Evolutionary conservation across 441 rosid genomes (phyloP), one percentile per base, ranked within the genome.

Genomic region (Gossypium trilobum): DNA sequence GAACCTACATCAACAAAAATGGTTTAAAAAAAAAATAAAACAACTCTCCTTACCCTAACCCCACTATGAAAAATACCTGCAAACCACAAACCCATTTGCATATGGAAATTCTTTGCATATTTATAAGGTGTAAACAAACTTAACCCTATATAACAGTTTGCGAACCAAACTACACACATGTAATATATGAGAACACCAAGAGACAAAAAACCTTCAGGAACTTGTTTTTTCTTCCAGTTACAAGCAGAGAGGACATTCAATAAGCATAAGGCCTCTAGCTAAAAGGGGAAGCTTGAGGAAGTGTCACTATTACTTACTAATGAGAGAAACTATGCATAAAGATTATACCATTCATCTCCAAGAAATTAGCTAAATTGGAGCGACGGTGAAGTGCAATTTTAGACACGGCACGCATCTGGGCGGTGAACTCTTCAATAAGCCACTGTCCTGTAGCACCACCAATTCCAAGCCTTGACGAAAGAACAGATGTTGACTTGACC

Each of bases 321-420:
- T 13, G 23, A 48, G 25, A 51, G 17, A 52, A 29, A 29, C 44
- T 8, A 52, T 10, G 72, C 60, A 68, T 17, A 52, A 52, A 52
- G 48, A 17, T 10, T 29, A 2, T 68, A 96, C 99, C 99, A 81
- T 91, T 86, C 73, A 68, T 83, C 84, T 94, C 99, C 80, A 96
- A 81, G 79, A 94, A 94, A 72, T 33, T 73, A 16, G 96, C 89
- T 73, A 96, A 87, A 86, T 92, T 94, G 76, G 91, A 83, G 63
- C 85, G 96, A 56, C 96, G 99, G 74, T 89, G 93, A 91, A 96
- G 80, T 68, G 99, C 96, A 83, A 94, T 89, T 92, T 89, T 96
- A 73, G 99, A 94, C 61, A 96, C 95, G n/a, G 96, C 96, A 74
- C 91, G 93, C 98, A 96, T 94, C 85, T 92, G 99, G 75, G 93